Conservation (phyloP, 2,329 filamentous ascomycete genomes). For the Fusarium domesticum region DNA sequence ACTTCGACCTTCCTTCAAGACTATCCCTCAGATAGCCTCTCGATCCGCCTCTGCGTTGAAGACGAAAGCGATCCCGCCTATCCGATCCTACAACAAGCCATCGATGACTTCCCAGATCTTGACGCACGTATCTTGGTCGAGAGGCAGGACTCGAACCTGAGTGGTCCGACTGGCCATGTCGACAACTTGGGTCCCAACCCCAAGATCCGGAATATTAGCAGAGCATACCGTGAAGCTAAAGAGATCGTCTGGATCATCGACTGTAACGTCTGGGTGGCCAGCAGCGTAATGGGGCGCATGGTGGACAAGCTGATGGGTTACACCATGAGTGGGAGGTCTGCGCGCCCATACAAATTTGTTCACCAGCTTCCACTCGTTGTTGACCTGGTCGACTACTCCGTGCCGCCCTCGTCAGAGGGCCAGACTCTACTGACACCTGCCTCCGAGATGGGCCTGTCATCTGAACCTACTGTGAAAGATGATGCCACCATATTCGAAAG, state of each 20-base stretch:
- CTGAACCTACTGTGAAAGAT: constrained; percentile 20
- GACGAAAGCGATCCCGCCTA: constrained; percentile 73
- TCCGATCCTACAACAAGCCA: constrained; percentile 66
- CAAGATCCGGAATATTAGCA: constrained; percentile 96
- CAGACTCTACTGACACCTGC: constrained; percentile 35
- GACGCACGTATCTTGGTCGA: constrained; percentile 77
- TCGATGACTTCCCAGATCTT: constrained; percentile 68
- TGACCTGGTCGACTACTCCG: constrained; percentile 53
- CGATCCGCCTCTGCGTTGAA: constrained; percentile 79
- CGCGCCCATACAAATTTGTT: constrained; percentile 78
- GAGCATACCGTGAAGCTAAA: constrained; percentile 83
- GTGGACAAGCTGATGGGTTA: constrained; percentile 81
- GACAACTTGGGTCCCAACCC: constrained; percentile 83
- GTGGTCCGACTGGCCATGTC: constrained; percentile 47
- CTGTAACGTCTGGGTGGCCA: constrained; percentile 91
- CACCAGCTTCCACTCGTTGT: constrained; percentile 89
- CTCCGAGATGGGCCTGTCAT: constrained; percentile 26
- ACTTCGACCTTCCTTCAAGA: constrained; percentile 78
- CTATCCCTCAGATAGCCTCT: constrained; percentile 74
- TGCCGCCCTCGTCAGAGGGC: constrained; percentile 16
- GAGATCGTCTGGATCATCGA: constrained; percentile 93
- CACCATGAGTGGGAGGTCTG: constrained; percentile 43
- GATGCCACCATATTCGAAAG: constrained; percentile 26
- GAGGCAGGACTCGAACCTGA: constrained; percentile 71
- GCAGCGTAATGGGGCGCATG: constrained; percentile 78